Percentiles rank a stretch among this genome's conserved stretches.
Evolutionary conservation across 768 basidiomycete genomes (phyloP).

Genomic region (Pleurotus djamor): DNA sequence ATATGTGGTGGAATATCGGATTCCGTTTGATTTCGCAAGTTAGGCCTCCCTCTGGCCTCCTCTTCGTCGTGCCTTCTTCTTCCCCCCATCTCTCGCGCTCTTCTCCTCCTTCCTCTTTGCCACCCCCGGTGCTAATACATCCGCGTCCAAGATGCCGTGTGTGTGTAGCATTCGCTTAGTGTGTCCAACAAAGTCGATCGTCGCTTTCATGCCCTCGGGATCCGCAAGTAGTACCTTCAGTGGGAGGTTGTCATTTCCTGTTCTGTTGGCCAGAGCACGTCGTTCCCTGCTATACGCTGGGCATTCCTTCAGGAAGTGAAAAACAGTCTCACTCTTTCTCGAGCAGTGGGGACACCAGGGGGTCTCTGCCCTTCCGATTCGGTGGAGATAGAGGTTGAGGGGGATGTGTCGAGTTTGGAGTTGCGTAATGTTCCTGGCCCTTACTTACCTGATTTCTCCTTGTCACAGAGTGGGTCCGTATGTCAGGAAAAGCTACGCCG

Average conservation of each 20-base stretch:
- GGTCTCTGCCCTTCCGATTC: not conserved
- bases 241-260: not conserved
- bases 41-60: no score
- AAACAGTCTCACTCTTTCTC: constrained; percentile 1
- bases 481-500: no score
- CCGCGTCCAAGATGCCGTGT: not conserved
- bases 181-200: not conserved
- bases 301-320: constrained; percentile 6
- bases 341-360: constrained; percentile 4
- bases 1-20: no score
- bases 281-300: not conserved
- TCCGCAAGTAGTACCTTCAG: not conserved
- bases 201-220: not conserved
- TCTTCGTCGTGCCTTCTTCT: no score
- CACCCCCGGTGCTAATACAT: not conserved
- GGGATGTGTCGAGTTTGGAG: constrained; percentile 7
- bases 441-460: no score
- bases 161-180: not conserved
- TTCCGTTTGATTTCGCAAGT: no score
- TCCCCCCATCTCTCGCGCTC: no score
- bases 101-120: not conserved
- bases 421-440: not conserved
- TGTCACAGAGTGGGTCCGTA: no score
- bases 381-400: constrained; percentile 5
- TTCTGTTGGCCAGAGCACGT: not conserved